Base-by-base conservation (phyloP, 1,284 basidiomycete genomes). In the Takashimella koratensis region DNA sequence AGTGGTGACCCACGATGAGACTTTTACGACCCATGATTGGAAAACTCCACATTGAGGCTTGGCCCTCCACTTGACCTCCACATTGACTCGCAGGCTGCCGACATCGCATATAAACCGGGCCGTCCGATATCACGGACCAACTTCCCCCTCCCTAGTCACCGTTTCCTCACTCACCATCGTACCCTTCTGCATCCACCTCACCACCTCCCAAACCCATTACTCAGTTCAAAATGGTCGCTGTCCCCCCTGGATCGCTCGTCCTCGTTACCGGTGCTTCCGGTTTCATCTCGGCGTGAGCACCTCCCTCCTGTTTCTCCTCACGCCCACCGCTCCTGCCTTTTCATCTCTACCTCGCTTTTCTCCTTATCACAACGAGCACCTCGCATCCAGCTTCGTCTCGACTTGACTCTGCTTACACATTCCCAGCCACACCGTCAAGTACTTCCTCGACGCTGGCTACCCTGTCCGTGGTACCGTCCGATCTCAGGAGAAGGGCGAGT, bases 391-490 rank as follows among this genome's bases (percentile, higher is more conserved):
- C 30, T 12, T 11, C 2, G 12, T 20, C 11, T 25, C 20, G 12
- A 19, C 16, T 39, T 45, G 23, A 44, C 30, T 5, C 47, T 43
- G 10, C 25, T 42, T 11, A 10, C 49, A 42, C 46, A 45, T 42
- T 61, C 56, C 62, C 47, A 60, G 66, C 2, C 67, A 74, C 47
- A 64, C 68, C 8, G 62, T 64, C 40, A 53, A 65, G 45, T 51
- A 57, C 13, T 58, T 74, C 36, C 60, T 75, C 22, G 59, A 68
- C n/a, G 52, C 47, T 13, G 71, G 69, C n/a, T 72, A 65, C 66
- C 60, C 64, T 16, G 84, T 86, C 20, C 77, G 82, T 21, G 82
- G 81, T 10, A 82, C 83, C 0, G 83, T 85, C 8, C 79, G 84
- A 25, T 78, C 80, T 0, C 66, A 67, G 20, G 71, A 67, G 24